Percentiles rank a stretch among this genome's conserved stretches.
phyloP scores from a whole-genome alignment of 116 monocot species.

The Trichopus zeylanicus region DNA sequence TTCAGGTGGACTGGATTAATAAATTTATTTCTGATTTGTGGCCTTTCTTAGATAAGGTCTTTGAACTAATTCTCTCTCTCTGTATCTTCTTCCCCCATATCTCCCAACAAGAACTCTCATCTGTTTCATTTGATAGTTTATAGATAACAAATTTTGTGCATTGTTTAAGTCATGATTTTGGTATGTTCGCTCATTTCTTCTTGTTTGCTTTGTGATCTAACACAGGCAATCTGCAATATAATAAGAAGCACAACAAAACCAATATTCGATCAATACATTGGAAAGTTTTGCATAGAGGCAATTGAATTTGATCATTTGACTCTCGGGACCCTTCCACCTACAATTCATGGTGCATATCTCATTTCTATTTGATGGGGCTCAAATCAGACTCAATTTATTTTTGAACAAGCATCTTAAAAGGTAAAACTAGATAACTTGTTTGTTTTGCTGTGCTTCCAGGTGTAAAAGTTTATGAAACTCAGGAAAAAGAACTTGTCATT shows the following conservation, averaged over 20 bases:
- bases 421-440: neutral
- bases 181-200: neutral
- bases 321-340: conserved; percentile 79
- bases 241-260: conserved; percentile 48
- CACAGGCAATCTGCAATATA: conserved; percentile 63
- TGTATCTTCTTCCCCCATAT: too few species aligned
- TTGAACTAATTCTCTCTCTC: neutral
- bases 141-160: neutral
- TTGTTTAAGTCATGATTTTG: neutral
- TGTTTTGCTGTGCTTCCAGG: conserved; percentile 27
- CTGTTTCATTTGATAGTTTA: conserved; percentile 1
- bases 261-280: conserved; percentile 81
- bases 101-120: neutral
- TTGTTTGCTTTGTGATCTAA: neutral
- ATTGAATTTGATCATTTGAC: conserved; percentile 65
- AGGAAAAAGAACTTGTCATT: conserved; percentile 64
- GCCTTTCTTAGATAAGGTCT: conserved; percentile 86
- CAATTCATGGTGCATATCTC: conserved; percentile 47
- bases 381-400: neutral
- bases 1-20: conserved; percentile 94
- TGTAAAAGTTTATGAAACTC: conserved; percentile 71
- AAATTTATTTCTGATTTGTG: conserved; percentile 63
- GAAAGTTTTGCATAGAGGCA: conserved; percentile 52
- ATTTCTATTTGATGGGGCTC: neutral
- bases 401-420: neutral